Conservation (phyloP, 2,329 filamentous ascomycete genomes). For the Neonectria hederae region DNA sequence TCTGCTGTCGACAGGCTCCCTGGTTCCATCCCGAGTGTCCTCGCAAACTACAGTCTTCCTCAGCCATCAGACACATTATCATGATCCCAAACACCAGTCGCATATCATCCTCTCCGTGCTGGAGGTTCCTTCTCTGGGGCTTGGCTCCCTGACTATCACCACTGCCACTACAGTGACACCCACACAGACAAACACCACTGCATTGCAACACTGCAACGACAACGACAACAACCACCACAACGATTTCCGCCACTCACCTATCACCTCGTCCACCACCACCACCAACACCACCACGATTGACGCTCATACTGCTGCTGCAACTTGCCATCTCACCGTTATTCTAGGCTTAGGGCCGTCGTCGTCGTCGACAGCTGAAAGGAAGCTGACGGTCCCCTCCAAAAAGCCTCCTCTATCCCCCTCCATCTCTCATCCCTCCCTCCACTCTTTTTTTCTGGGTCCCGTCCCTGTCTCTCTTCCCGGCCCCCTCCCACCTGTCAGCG, state of each 20-base stretch:
- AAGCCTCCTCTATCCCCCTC: slow-evolving; percentile 20
- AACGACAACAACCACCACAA: neutral
- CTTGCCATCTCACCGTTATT: slow-evolving; percentile 5
- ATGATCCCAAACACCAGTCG: slow-evolving; percentile 51
- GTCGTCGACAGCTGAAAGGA: slow-evolving; percentile 29
- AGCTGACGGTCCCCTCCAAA: slow-evolving; percentile 28
- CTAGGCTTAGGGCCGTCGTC: slow-evolving; percentile 13
- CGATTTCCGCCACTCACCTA: slow-evolving; percentile 1
- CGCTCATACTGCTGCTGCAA: slow-evolving; percentile 17
- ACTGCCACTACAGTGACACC: slow-evolving; percentile 17
- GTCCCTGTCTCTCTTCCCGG: slow-evolving; percentile 20
- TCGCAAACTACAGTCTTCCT: slow-evolving; percentile 24
- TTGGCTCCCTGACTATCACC: slow-evolving; percentile 50
- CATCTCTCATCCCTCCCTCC: slow-evolving; percentile 16
- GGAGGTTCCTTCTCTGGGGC: slow-evolving; percentile 53
- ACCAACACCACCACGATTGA: slow-evolving; percentile 5
- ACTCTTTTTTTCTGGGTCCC: slow-evolving; percentile 15
- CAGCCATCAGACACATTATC: slow-evolving; percentile 44
- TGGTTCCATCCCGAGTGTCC: slow-evolving; percentile 29
- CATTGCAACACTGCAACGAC: slow-evolving; percentile 12
- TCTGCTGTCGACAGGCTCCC: slow-evolving; percentile 16
- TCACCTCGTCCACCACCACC: slow-evolving; percentile 9
- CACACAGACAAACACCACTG: slow-evolving; percentile 9
- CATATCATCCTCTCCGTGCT: slow-evolving; percentile 51
- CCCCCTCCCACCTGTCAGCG: slow-evolving; percentile 17